Evolutionary conservation across 2,329 filamentous ascomycete species (phyloP).

Genomic region (Aureobasidium zeae): DNA sequence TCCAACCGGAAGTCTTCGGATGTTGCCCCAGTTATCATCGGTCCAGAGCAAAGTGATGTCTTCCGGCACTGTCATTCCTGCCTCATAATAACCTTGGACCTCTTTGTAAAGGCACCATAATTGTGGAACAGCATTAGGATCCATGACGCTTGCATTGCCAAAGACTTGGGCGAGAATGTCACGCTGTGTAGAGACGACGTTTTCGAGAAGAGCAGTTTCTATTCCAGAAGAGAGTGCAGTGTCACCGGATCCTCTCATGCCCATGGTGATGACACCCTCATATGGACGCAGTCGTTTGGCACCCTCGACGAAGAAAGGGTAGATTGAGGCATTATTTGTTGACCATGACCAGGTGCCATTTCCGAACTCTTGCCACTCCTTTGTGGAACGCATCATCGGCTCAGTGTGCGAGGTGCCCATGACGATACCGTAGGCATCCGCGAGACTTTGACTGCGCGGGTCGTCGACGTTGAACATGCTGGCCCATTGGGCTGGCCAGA

Average conservation of each 20-base stretch:
- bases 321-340: constrained; percentile 58
- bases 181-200: constrained; percentile 52
- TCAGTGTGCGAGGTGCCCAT: constrained; percentile 66
- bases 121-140: constrained; percentile 51
- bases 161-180: constrained; percentile 50
- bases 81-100: constrained; percentile 59
- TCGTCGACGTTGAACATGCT: constrained; percentile 64
- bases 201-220: constrained; percentile 51
- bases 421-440: constrained; percentile 65
- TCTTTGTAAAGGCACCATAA: constrained; percentile 69
- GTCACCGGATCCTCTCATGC: constrained; percentile 63
- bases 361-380: constrained; percentile 40
- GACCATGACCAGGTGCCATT: constrained; percentile 61
- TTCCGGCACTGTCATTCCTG: constrained; percentile 54
- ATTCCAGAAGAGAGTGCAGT: constrained; percentile 50
- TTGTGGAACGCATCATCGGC: constrained; percentile 55
- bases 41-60: constrained; percentile 60
- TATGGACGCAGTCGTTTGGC: constrained; percentile 56
- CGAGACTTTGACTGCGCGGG: constrained; percentile 55
- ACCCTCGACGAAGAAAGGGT: constrained; percentile 59
- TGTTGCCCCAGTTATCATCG: constrained; percentile 62
- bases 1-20: constrained; percentile 50
- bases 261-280: constrained; percentile 55
- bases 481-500: constrained; percentile 66
- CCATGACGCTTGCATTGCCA: constrained; percentile 37